Base-by-base conservation (phyloP, 2,329 filamentous ascomycete genomes). In the Plenodomus biglobosus region DNA sequence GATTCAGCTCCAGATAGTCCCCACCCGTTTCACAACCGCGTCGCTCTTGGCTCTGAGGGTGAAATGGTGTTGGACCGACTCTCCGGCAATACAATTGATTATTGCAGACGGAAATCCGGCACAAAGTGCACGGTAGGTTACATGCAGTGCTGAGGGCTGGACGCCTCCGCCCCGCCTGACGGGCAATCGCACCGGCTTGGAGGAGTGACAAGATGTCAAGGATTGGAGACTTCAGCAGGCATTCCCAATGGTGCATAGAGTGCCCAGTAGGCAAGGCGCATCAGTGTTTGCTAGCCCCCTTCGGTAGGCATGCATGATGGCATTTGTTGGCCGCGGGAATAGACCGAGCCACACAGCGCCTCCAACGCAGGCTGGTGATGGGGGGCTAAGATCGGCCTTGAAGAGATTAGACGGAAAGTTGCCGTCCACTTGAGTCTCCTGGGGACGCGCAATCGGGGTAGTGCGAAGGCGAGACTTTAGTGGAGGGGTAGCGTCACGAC, bases 1-100 rank as follows among this genome's bases (percentile, higher is more conserved):
- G 53, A 50, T 47, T 55, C 52, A 52, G 51, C 40, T 55, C 48
- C 38, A 47, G 46, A 37, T 38, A 30, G 45, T 47, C 52, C 55
- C 59, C 62, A 58, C 61, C 46, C 44, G 56, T 62, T 58, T 58
- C 55, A 59, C 52, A 43, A 40, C 38, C 24, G 50, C 42, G 24
- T 35, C n/a, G 37, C 39, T 21, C 61, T 64, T 64, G 62, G 61
- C 59, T 41, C 40, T 34, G 32, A 45, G 46, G 37, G 40, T 45
- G 52, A 40, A 43, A 44, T 52, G 56, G 44, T 22, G 49, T 48
- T 56, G 51, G 41, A 32, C 27, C 27, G 27, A 32, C 27, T 18
- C 34, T 24, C 35, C 16, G 18, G 35, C 11, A 17, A 35, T 20
- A 24, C 27, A 32, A 34, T 38, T 44, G 42, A 39, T 32, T 17